phyloP scores from a whole-genome alignment of 1,284 basidiomycete species.

The Rhizoctonia solani region DNA sequence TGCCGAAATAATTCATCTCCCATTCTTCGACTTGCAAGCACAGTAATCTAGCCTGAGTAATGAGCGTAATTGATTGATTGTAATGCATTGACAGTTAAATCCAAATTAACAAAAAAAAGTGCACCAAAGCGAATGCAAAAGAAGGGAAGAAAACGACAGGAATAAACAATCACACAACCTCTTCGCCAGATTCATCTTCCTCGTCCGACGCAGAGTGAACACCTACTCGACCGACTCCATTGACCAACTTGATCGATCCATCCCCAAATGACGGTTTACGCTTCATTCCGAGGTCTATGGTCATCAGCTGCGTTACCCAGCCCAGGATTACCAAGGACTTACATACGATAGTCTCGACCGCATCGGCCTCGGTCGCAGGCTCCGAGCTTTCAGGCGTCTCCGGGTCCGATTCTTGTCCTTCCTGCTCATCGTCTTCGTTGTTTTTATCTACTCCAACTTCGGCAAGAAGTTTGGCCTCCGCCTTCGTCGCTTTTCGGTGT shows the following conservation, averaged over 20 bases:
- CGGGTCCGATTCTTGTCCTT: constrained; percentile 5
- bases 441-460: not conserved
- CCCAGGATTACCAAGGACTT: not conserved
- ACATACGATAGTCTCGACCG: constrained; percentile 26
- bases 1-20: too few relatives aligned
- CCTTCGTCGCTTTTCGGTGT: constrained; percentile 42
- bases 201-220: constrained; percentile 33
- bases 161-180: constrained; percentile 15
- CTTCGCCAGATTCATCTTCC: constrained; percentile 21
- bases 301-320: not conserved
- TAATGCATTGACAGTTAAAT: too few relatives aligned
- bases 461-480: constrained; percentile 14
- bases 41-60: too few relatives aligned
- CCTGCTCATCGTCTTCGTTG: not conserved
- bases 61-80: too few relatives aligned
- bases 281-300: constrained; percentile 13
- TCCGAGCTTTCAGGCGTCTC: constrained; percentile 34
- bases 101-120: too few relatives aligned
- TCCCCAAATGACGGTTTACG: constrained; percentile 19
- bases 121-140: not conserved
- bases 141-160: too few relatives aligned
- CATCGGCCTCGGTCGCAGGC: constrained; percentile 25
- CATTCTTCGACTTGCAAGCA: too few relatives aligned
- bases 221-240: constrained; percentile 18
- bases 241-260: constrained; percentile 13